Evolutionary conservation across 139 green algal species (phyloP).

Genomic region (Chlamydomonas schloesseri): DNA sequence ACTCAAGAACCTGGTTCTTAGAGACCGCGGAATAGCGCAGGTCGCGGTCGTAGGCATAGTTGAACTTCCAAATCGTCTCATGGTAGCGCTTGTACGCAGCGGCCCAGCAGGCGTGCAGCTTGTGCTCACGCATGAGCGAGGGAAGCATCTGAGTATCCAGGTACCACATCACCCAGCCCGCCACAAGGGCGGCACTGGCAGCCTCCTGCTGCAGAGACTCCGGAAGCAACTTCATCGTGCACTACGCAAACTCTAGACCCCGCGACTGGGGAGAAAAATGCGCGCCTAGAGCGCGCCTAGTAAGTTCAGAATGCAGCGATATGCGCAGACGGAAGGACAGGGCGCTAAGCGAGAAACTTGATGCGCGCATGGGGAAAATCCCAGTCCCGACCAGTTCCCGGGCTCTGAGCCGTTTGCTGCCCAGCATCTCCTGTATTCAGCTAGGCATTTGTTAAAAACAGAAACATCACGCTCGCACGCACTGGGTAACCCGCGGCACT

Average conservation of each 20-base stretch:
- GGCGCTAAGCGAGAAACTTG: too few species aligned
- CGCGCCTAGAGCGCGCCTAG: constrained; percentile 21
- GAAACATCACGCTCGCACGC: too few species aligned
- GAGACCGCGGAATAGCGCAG: constrained; percentile 69
- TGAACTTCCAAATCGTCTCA: constrained; percentile 74
- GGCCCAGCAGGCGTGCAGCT: constrained; percentile 71
- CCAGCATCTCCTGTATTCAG: too few species aligned
- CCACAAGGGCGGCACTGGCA: constrained; percentile 53
- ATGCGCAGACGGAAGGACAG: neutral
- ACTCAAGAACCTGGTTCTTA: constrained; percentile 70
- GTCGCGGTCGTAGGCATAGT: constrained; percentile 72
- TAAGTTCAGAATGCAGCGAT: neutral
- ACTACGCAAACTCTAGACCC: neutral
- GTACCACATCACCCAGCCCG: constrained; percentile 61
- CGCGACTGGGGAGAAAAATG: constrained; percentile 5
- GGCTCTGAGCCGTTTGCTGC: too few species aligned
- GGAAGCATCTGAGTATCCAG: constrained; percentile 71
- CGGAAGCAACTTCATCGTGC: constrained; percentile 51
- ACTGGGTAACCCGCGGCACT: too few species aligned
- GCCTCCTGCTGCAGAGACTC: constrained; percentile 65
- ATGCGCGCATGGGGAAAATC: too few species aligned
- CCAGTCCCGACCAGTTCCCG: too few species aligned
- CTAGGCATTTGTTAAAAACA: too few species aligned
- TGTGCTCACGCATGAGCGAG: constrained; percentile 73
- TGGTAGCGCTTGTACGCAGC: constrained; percentile 69